Percentiles rank a stretch among this genome's conserved stretches.
These are phyloP conservation scores for Eustoma russellianum DNA, from an alignment of 257 asterid genomes.

Conservation along the genomic window DNA sequence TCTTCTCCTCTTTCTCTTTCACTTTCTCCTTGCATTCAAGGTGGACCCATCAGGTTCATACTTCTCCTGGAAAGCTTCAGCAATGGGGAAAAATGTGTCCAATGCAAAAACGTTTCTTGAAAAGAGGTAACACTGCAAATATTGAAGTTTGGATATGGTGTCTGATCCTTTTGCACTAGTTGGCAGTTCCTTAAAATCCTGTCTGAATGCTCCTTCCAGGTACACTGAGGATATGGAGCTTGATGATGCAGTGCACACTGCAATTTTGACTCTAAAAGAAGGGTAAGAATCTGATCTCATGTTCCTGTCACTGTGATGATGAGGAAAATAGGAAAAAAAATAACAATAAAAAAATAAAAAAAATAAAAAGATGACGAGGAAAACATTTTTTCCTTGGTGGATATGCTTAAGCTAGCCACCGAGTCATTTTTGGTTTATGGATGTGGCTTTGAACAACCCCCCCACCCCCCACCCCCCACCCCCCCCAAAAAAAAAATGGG, in stretches of 20 bases:
- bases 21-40: slow-evolving; percentile 17
- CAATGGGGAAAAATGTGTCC: slow-evolving; percentile 99
- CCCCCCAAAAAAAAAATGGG: too few species aligned
- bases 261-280: slow-evolving; percentile 93
- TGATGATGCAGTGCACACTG: slow-evolving; percentile 99
- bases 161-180: neutral
- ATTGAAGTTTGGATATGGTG: neutral
- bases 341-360: too few species aligned
- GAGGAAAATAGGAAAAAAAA: too few species aligned
- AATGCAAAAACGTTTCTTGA: slow-evolving; percentile 97
- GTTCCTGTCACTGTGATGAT: too few species aligned
- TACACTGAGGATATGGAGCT: slow-evolving; percentile 98
- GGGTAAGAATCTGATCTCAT: slow-evolving; percentile 47
- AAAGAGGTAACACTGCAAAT: slow-evolving; percentile 49
- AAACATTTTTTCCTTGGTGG: neutral
- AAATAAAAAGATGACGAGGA: too few species aligned
- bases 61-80: slow-evolving; percentile 99
- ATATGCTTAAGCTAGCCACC: too few species aligned
- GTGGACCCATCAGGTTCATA: slow-evolving; percentile 99
- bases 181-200: neutral
- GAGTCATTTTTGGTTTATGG: too few species aligned
- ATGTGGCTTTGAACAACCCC: too few species aligned
- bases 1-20: neutral
- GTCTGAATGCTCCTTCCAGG: slow-evolving; percentile 31
- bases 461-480: too few species aligned